A percentile compares a stretch with the other conserved stretches of the same genome.
These are phyloP conservation scores for Fusarium piperis DNA, from an alignment of 2,329 filamentous ascomycete species.

Conservation along the genomic window DNA sequence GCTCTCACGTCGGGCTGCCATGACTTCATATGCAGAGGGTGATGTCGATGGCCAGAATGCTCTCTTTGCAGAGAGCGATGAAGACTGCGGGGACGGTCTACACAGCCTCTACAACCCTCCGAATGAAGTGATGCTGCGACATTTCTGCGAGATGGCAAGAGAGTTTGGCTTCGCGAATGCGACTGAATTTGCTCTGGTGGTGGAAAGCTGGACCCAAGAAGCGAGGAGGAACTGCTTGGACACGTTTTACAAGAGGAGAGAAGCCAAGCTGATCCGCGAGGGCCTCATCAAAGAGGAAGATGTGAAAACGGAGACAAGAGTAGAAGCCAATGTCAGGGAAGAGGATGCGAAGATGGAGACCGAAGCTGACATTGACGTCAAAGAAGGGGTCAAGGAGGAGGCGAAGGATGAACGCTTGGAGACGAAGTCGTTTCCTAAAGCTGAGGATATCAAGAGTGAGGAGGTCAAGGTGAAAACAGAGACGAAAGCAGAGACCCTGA, in stretches of 20 bases:
- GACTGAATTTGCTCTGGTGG: conserved; percentile 87
- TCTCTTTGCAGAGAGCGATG: conserved; percentile 66
- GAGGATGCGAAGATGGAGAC: conserved; percentile 2
- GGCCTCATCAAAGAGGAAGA: conserved; percentile 38
- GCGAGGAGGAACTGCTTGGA: conserved; percentile 82
- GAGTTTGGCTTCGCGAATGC: conserved; percentile 80
- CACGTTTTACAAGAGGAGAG: conserved; percentile 77
- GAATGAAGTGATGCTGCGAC: conserved; percentile 75
- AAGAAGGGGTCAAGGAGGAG: conserved; percentile 23
- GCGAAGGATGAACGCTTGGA: conserved; percentile 28
- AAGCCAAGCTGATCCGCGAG: conserved; percentile 57
- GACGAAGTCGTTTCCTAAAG: conserved; percentile 6
- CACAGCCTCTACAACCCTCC: conserved; percentile 74
- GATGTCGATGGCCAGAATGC: conserved; percentile 61
- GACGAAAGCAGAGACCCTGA: background rate
- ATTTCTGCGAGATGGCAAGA: conserved; percentile 91
- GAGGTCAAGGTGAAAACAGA: conserved; percentile 4
- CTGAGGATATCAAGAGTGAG: conserved; percentile 19
- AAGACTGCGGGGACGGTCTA: conserved; percentile 43
- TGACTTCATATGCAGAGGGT: conserved; percentile 57
- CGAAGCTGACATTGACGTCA: background rate
- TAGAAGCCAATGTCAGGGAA: conserved; percentile 12
- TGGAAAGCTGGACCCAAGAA: conserved; percentile 90
- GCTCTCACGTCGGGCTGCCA: conserved; percentile 79
- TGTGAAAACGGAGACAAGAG: conserved; percentile 22